phyloP scores from a whole-genome alignment of 768 basidiomycete species.

The Russula foetens region DNA sequence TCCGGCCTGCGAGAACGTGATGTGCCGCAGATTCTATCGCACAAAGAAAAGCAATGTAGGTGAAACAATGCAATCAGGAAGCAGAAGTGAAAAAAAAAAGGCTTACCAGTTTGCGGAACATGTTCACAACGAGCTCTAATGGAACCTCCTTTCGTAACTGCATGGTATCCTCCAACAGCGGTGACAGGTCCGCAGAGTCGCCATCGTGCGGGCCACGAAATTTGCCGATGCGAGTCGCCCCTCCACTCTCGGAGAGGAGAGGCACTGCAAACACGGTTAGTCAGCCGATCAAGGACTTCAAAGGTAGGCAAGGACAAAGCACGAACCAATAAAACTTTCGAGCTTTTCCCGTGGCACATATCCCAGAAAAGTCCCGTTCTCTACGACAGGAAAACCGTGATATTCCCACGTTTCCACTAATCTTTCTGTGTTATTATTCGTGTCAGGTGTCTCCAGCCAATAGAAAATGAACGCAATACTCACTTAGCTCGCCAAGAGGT shows the following conservation, averaged over 20 bases:
- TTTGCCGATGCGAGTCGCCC: slow-evolving; percentile 1
- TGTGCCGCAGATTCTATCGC: slow-evolving; percentile 61
- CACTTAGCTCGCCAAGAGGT: slow-evolving; percentile 44
- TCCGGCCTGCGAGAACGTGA: slow-evolving; percentile 56
- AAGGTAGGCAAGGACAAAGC: not conserved
- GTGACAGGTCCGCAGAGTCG: slow-evolving; percentile 26
- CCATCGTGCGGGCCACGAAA: not conserved
- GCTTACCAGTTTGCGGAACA: slow-evolving; percentile 64
- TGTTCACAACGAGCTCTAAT: slow-evolving; percentile 59
- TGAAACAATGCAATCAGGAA: slow-evolving; percentile 5
- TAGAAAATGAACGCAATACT: slow-evolving; percentile 1
- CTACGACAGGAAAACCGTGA: slow-evolving; percentile 61
- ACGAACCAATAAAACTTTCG: slow-evolving; percentile 28
- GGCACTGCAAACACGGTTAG: slow-evolving; percentile 2
- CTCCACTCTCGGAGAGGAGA: not conserved
- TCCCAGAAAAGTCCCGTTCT: slow-evolving; percentile 44
- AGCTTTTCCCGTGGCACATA: slow-evolving; percentile 54
- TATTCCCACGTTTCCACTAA: slow-evolving; percentile 39
- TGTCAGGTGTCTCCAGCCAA: not conserved
- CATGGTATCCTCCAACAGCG: slow-evolving; percentile 38
- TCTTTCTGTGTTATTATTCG: slow-evolving; percentile 25
- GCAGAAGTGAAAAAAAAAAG: not conserved
- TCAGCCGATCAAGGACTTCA: not conserved
- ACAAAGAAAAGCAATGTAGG: not conserved
- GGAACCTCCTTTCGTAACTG: slow-evolving; percentile 64